Evolutionary conservation across 2,329 filamentous ascomycete species (phyloP).

Genomic region (Aspergillus tubingensis): DNA sequence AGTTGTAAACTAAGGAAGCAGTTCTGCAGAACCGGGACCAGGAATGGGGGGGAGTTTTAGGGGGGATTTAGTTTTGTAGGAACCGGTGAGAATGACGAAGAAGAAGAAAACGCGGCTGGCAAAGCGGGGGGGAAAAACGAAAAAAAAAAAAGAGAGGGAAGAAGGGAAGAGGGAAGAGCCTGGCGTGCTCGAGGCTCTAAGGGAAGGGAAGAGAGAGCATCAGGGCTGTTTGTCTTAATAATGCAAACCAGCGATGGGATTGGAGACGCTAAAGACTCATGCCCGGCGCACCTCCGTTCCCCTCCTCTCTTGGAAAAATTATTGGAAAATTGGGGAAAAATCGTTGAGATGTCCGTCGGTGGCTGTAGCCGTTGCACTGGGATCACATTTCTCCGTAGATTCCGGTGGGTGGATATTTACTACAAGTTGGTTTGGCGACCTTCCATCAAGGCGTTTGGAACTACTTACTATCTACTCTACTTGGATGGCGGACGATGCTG

Average conservation of each 20-base stretch:
- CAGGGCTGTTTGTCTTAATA: constrained; percentile 1
- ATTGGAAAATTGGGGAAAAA: not conserved
- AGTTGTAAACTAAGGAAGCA: not conserved
- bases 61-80: not conserved
- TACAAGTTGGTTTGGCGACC: not conserved
- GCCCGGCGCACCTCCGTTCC: not conserved
- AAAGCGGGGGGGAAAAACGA: not conserved
- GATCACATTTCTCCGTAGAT: not conserved
- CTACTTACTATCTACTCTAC: not conserved
- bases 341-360: too few relatives aligned
- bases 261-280: constrained; percentile 2
- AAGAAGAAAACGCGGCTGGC: constrained; percentile 3
- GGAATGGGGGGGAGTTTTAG: not conserved
- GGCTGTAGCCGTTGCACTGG: too few relatives aligned
- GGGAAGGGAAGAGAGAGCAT: not conserved
- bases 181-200: not conserved
- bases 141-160: not conserved
- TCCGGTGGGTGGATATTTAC: not conserved
- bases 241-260: constrained; percentile 4
- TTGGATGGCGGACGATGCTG: not conserved
- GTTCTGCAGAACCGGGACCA: constrained; percentile 3
- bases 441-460: not conserved
- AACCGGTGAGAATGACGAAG: not conserved
- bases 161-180: not conserved
- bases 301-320: not conserved